phyloP scores from a whole-genome alignment of 2,329 filamentous ascomycete species.

The Aureobasidium sp. region DNA sequence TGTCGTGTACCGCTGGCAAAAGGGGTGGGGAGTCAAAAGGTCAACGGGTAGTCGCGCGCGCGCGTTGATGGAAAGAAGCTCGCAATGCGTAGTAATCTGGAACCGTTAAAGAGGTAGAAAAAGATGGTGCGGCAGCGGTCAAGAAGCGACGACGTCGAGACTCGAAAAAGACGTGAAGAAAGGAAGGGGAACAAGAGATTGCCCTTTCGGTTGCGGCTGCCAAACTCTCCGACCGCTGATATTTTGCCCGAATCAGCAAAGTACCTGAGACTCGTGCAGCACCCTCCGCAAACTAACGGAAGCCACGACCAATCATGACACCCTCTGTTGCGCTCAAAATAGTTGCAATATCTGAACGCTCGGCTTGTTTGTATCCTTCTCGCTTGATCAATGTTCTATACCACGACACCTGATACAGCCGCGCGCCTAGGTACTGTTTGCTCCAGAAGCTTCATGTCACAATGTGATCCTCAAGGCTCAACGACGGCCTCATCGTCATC shows the following conservation, averaged over 20 bases:
- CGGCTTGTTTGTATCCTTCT: not conserved
- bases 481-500: not conserved
- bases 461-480: not conserved
- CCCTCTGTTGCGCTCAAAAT: constrained; percentile 7
- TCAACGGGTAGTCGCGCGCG: constrained; percentile 5
- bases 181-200: constrained; percentile 9
- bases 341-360: not conserved
- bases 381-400: not conserved
- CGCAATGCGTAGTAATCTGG: not conserved
- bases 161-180: constrained; percentile 1
- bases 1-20: not conserved
- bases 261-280: constrained; percentile 10
- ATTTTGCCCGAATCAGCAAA: not conserved
- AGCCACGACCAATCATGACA: constrained; percentile 8
- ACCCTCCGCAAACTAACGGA: constrained; percentile 6
- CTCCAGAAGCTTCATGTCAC: not conserved
- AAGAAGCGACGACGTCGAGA: constrained; percentile 10
- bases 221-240: constrained; percentile 11
- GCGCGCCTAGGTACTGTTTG: not conserved
- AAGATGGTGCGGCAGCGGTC: constrained; percentile 13
- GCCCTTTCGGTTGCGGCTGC: constrained; percentile 10
- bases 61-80: not conserved
- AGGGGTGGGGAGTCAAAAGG: not conserved
- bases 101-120: not conserved
- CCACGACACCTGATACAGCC: not conserved